A percentile compares a stretch with the other conserved stretches of the same genome.
Conservation (phyloP, 495 filamentous ascomycete genomes). For the Diplogelasinospora grovesii region DNA sequence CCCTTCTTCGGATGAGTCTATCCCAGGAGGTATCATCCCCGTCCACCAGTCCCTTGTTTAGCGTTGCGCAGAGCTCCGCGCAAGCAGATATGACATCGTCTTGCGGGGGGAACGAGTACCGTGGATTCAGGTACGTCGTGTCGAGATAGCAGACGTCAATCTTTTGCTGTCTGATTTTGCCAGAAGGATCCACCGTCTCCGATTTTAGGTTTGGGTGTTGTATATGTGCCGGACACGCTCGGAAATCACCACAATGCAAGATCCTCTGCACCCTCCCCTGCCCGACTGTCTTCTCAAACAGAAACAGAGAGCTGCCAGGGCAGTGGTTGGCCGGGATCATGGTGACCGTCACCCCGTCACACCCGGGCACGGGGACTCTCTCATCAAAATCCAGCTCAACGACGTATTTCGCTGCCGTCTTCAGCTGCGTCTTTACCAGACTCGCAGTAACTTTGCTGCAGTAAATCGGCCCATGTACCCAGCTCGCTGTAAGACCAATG, state of each 20-base stretch:
- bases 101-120: constrained; percentile 90
- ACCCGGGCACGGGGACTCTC: constrained; percentile 69
- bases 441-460: constrained; percentile 90
- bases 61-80: constrained; percentile 73
- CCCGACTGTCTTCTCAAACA: constrained; percentile 75
- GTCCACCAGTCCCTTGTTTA: constrained; percentile 27
- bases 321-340: constrained; percentile 98
- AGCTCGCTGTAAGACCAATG: constrained; percentile 77
- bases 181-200: constrained; percentile 60
- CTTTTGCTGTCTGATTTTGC: constrained; percentile 69
- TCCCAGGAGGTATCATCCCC: constrained; percentile 28
- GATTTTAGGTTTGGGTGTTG: constrained; percentile 74
- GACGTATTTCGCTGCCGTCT: constrained; percentile 80
- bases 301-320: constrained; percentile 85
- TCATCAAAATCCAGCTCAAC: constrained; percentile 81
- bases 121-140: constrained; percentile 93
- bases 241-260: constrained; percentile 93
- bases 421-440: constrained; percentile 77
- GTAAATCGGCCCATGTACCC: constrained; percentile 93
- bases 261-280: constrained; percentile 62
- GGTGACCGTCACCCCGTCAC: constrained; percentile 74
- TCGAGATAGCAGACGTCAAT: constrained; percentile 95
- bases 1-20: constrained; percentile 18
- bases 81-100: constrained; percentile 80
- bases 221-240: constrained; percentile 82